These are phyloP conservation scores for Taiwanofungus camphoratus DNA, from an alignment of 1,284 basidiomycete species.

Conservation along the genomic window DNA sequence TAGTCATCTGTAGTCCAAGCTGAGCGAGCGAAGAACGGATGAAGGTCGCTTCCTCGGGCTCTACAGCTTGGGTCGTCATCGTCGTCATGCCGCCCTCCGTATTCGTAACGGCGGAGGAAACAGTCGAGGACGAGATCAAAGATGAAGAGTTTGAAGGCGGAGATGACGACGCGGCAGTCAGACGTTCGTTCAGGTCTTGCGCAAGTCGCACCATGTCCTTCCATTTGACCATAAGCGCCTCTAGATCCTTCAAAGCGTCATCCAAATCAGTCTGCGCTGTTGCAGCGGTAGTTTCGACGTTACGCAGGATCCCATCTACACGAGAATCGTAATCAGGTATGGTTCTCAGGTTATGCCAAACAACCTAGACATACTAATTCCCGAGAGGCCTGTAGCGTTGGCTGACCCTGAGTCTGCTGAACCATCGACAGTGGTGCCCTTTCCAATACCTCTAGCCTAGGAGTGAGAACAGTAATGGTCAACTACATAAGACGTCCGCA, in stretches of 20 bases:
- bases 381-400: slow-evolving; percentile 30
- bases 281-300: slow-evolving; percentile 64
- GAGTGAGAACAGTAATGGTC: not conserved
- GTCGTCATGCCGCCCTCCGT: slow-evolving; percentile 7
- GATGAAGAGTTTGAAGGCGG: slow-evolving; percentile 17
- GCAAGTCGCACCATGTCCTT: slow-evolving; percentile 92
- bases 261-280: slow-evolving; percentile 65
- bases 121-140: slow-evolving; percentile 14
- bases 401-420: slow-evolving; percentile 5
- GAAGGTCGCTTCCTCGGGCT: slow-evolving; percentile 79
- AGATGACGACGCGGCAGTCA: slow-evolving; percentile 52
- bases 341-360: not conserved
- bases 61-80: slow-evolving; percentile 26
- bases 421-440: not conserved
- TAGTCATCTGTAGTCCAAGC: slow-evolving; percentile 74
- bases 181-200: slow-evolving; percentile 79
- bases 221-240: slow-evolving; percentile 88
- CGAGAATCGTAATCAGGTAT: not conserved
- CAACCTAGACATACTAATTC: slow-evolving; percentile 46
- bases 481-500: slow-evolving; percentile 10
- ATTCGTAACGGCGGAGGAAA: slow-evolving; percentile 13
- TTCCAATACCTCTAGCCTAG: slow-evolving; percentile 9
- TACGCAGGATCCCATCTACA: slow-evolving; percentile 75
- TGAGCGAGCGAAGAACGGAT: slow-evolving; percentile 86
- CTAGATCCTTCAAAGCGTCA: slow-evolving; percentile 83